phyloP scores from a whole-genome alignment of 768 basidiomycete species.

The Tulasnella sp. region DNA sequence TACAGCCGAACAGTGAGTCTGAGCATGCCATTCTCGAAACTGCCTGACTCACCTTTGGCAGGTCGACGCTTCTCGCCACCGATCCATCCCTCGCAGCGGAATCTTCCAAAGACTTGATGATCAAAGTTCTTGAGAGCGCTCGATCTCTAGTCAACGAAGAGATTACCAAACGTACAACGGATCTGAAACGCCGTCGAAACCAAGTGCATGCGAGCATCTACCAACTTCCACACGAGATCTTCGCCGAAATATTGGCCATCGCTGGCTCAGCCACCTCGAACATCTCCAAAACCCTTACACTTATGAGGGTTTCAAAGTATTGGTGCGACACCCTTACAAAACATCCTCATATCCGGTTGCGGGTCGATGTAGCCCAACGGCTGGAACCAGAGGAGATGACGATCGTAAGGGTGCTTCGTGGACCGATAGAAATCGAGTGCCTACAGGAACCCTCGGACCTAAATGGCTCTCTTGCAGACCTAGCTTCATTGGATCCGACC shows the following conservation, averaged over 20 bases:
- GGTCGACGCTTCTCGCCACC: too few species aligned
- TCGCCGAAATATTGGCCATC: not conserved
- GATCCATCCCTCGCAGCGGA: too few species aligned
- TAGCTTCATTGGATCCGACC: not conserved
- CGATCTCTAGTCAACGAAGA: not conserved
- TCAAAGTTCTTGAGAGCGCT: not conserved
- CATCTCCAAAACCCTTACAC: not conserved
- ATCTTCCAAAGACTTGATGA: too few species aligned
- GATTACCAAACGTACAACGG: not conserved
- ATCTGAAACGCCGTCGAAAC: not conserved
- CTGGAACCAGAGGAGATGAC: not conserved
- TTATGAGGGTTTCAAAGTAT: not conserved
- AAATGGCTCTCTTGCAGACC: not conserved
- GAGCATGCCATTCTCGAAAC: not conserved
- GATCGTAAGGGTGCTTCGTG: not conserved
- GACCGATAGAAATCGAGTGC: not conserved
- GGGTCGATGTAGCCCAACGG: not conserved
- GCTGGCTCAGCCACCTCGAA: not conserved
- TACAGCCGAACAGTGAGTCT: not conserved
- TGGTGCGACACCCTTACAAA: not conserved
- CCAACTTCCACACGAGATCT: not conserved
- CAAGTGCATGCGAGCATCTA: not conserved
- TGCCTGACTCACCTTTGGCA: not conserved
- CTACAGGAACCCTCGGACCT: not conserved
- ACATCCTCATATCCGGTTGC: not conserved